phyloP scores from a whole-genome alignment of 1,139 yeast genomes.

The Meyerozyma sp. region DNA sequence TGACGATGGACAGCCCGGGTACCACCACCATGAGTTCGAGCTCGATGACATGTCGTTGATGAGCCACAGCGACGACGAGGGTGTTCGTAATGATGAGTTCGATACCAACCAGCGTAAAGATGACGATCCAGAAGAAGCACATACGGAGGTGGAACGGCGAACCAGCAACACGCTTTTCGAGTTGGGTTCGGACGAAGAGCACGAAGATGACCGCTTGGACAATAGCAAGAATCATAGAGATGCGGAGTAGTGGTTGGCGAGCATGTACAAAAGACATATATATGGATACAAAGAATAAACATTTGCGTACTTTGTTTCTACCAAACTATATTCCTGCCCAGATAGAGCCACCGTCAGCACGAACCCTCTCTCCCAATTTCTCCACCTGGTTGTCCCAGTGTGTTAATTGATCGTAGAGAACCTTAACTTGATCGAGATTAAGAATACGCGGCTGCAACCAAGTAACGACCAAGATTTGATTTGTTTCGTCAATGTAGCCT shows the following conservation, averaged over 20 bases:
- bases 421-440: slow-evolving; percentile 70
- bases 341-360: slow-evolving; percentile 29
- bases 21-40: slow-evolving; percentile 55
- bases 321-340: slow-evolving; percentile 10
- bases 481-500: slow-evolving; percentile 87
- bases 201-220: slow-evolving; percentile 4
- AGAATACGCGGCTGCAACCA: slow-evolving; percentile 97
- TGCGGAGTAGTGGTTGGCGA: neutral
- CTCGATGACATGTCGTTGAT: slow-evolving; percentile 67
- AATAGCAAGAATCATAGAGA: neutral
- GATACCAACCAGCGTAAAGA: neutral
- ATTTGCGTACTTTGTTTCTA: neutral
- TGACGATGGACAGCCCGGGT: slow-evolving; percentile 16
- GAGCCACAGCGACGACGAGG: slow-evolving; percentile 44
- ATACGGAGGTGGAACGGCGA: neutral
- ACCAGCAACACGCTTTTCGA: slow-evolving; percentile 10
- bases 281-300: neutral
- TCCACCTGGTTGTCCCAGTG: slow-evolving; percentile 77
- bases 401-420: slow-evolving; percentile 67
- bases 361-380: slow-evolving; percentile 50
- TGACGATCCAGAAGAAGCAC: neutral
- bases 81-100: slow-evolving; percentile 2
- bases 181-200: slow-evolving; percentile 10
- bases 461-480: slow-evolving; percentile 67
- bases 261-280: neutral